A percentile compares a stretch with the other conserved stretches of the same genome.
phyloP scores from a whole-genome alignment of 345 rosid genomes.

The Tarenaya hassleriana region DNA sequence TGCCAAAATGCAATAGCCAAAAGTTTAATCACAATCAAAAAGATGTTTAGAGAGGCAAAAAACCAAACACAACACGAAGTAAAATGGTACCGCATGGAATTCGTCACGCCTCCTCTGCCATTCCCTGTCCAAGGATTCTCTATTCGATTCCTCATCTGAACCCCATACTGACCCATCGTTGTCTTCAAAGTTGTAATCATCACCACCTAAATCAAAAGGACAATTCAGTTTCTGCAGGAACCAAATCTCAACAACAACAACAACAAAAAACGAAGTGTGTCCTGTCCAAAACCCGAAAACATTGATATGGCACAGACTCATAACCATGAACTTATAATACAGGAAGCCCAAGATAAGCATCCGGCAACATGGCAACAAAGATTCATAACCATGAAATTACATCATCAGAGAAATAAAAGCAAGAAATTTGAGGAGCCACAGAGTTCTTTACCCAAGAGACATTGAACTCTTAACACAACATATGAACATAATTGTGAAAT shows the following conservation, averaged over 20 bases:
- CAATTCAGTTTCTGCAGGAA: neutral
- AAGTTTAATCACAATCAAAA: conserved; percentile 4
- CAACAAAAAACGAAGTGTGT: neutral
- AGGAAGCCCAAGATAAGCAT: too few species aligned
- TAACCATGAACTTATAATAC: too few species aligned
- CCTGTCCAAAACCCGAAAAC: neutral
- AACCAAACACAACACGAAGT: neutral
- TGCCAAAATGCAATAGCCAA: conserved; percentile 1
- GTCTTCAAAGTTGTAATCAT: conserved; percentile 25
- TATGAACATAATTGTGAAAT: too few species aligned
- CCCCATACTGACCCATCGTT: conserved; percentile 40
- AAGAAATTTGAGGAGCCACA: too few species aligned
- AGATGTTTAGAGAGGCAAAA: neutral
- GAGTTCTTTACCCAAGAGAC: too few species aligned
- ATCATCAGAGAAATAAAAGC: too few species aligned
- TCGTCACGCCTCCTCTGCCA: conserved; percentile 37
- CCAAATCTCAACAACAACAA: neutral
- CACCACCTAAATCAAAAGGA: conserved; percentile 24
- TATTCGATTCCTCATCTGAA: conserved; percentile 40
- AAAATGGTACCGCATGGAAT: conserved; percentile 40
- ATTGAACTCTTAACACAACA: too few species aligned
- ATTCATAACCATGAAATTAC: too few species aligned
- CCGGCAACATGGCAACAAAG: too few species aligned
- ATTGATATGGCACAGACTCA: too few species aligned
- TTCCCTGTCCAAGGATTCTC: conserved; percentile 38